Conservation (phyloP, 1,139 yeast species). For the Lodderomyces jiufengensis region DNA sequence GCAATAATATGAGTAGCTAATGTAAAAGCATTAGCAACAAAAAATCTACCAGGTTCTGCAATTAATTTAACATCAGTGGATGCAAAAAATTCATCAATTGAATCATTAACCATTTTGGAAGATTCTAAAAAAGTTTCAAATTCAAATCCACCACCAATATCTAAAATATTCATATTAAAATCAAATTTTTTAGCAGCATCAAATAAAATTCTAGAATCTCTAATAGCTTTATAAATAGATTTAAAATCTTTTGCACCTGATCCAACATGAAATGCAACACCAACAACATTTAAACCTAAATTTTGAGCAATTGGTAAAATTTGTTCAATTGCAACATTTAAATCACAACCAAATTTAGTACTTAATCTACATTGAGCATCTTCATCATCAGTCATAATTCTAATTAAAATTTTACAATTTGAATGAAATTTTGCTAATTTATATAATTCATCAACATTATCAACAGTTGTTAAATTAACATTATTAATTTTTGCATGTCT, state of each 20-base stretch:
- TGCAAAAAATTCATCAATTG: constrained; percentile 62
- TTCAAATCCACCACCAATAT: constrained; percentile 94
- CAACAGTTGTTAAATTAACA: constrained; percentile 81
- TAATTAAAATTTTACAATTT: constrained; percentile 61
- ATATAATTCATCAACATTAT: constrained; percentile 78
- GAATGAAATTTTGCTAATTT: constrained; percentile 73
- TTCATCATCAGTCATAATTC: constrained; percentile 89
- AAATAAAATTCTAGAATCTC: constrained; percentile 70
- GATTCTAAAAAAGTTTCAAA: constrained; percentile 60
- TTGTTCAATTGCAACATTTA: constrained; percentile 47
- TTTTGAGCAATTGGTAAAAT: constrained; percentile 62
- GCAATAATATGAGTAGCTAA: constrained; percentile 85
- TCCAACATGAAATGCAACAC: constrained; percentile 95
- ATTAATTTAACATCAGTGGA: constrained; percentile 51
- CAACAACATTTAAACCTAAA: constrained; percentile 62
- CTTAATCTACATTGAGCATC: constrained; percentile 84
- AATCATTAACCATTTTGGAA: constrained; percentile 53
- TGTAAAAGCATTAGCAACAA: constrained; percentile 83
- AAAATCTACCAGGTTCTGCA: constrained; percentile 94
- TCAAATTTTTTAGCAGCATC: constrained; percentile 52
- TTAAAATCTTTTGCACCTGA: constrained; percentile 82
- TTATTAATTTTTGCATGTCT: constrained; percentile 58
- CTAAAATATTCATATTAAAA: constrained; percentile 54
- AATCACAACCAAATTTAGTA: constrained; percentile 83
- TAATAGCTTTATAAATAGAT: constrained; percentile 67